Conservation (phyloP, 768 basidiomycete species). For the Boletus barrowsii region DNA sequence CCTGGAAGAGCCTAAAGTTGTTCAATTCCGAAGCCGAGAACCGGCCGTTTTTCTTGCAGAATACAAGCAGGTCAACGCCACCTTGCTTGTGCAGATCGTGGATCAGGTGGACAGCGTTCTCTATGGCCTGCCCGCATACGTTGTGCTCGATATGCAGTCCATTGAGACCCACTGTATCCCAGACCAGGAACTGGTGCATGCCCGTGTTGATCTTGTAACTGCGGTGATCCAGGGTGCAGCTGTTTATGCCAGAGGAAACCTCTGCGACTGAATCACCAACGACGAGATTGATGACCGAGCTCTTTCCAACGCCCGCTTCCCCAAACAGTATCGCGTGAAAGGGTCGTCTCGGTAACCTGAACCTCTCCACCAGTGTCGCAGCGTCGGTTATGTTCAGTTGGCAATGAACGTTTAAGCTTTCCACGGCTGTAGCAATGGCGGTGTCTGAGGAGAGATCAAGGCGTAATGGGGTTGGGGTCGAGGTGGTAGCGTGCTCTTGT, state of each 20-base stretch:
- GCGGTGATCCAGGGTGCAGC: constrained; percentile 34
- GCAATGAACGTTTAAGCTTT: constrained; percentile 12
- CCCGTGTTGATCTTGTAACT: constrained; percentile 24
- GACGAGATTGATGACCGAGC: constrained; percentile 41
- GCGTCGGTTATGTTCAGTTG: constrained; percentile 13
- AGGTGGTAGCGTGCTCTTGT: constrained; percentile 1
- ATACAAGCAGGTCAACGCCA: constrained; percentile 40
- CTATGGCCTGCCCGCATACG: constrained; percentile 16
- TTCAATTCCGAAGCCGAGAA: constrained; percentile 26
- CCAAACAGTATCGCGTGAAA: constrained; percentile 39
- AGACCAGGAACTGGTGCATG: constrained; percentile 23
- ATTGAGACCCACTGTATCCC: constrained; percentile 34
- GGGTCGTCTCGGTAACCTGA: constrained; percentile 11
- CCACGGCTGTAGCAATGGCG: background rate
- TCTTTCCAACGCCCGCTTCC: constrained; percentile 40
- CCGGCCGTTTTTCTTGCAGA: constrained; percentile 32
- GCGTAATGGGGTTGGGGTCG: constrained; percentile 10
- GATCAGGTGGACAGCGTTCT: constrained; percentile 29
- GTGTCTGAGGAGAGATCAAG: constrained; percentile 17
- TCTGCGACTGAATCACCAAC: constrained; percentile 20
- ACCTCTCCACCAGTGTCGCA: constrained; percentile 6
- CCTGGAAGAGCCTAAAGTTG: constrained; percentile 35
- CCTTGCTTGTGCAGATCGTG: constrained; percentile 23
- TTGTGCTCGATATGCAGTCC: constrained; percentile 9
- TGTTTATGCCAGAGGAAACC: constrained; percentile 22